A percentile compares a stretch with the other conserved stretches of the same genome.
Conservation (phyloP, 78 protist genomes). For the Dictyostelium intermedium region DNA sequence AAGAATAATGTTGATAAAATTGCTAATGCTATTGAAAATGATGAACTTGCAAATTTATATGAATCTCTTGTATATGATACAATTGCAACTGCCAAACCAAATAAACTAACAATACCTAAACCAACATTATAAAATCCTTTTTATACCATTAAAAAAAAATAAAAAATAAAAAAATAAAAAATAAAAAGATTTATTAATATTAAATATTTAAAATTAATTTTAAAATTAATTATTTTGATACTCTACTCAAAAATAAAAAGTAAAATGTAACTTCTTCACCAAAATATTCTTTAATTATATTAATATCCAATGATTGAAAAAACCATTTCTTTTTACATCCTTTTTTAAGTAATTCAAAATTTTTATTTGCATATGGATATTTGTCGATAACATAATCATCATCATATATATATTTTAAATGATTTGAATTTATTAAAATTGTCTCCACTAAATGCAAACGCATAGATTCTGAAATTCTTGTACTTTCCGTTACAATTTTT, state of each 20-base stretch:
- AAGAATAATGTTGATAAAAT: conserved; percentile 44
- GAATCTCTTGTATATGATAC: not conserved
- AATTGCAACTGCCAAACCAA: not conserved
- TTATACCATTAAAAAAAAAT: not conserved
- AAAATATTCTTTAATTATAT: conserved; percentile 8
- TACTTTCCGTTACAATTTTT: not conserved
- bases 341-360: not conserved
- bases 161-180: not conserved
- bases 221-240: too few relatives aligned
- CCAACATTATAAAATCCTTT: conserved; percentile 28
- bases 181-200: not conserved
- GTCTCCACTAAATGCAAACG: conserved; percentile 11
- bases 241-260: conserved; percentile 40
- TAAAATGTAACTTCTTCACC: conserved; percentile 55
- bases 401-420: conserved; percentile 1
- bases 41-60: not conserved
- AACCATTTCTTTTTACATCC: not conserved
- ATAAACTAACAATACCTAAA: not conserved
- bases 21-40: conserved; percentile 15
- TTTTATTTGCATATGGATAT: conserved; percentile 23
- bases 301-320: not conserved
- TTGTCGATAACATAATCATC: not conserved
- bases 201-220: too few relatives aligned
- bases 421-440: not conserved
- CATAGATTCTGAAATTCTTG: conserved; percentile 3